Conservation (phyloP, 495 filamentous ascomycete species). For the Halenospora varia region DNA sequence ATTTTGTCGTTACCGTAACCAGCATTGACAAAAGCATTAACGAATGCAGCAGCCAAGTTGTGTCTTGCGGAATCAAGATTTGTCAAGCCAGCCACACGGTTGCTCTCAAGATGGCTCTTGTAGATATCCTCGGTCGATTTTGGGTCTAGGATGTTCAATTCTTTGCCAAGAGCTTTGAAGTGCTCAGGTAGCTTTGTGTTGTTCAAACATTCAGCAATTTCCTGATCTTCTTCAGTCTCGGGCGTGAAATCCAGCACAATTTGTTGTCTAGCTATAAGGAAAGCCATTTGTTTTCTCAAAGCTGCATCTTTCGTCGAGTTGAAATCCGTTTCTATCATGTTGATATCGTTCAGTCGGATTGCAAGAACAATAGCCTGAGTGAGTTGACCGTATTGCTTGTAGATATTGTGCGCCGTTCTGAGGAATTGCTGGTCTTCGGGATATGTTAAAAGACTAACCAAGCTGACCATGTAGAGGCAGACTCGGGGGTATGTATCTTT, state of each 20-base stretch:
- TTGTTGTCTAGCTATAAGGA: constrained; percentile 86
- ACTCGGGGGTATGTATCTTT: constrained; percentile 91
- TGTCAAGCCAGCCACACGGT: constrained; percentile 81
- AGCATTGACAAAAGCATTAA: constrained; percentile 94
- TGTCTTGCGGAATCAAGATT: constrained; percentile 93
- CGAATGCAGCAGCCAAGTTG: constrained; percentile 93
- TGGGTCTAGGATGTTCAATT: constrained; percentile 93
- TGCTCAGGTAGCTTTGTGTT: constrained; percentile 86
- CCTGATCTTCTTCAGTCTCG: constrained; percentile 63
- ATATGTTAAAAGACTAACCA: constrained; percentile 96
- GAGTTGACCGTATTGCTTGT: constrained; percentile 84
- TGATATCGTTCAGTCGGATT: constrained; percentile 83
- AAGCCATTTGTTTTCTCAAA: constrained; percentile 90
- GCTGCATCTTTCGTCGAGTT: constrained; percentile 73
- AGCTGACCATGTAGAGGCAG: constrained; percentile 97
- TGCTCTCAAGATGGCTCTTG: constrained; percentile 97
- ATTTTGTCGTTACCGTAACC: constrained; percentile 95
- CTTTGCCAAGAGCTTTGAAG: constrained; percentile 91
- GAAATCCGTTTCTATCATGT: constrained; percentile 76
- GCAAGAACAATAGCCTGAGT: constrained; percentile 91
- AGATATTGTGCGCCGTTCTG: constrained; percentile 83
- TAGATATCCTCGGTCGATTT: constrained; percentile 99
- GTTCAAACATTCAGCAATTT: constrained; percentile 75
- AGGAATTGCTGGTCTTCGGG: constrained; percentile 96
- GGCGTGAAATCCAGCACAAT: constrained; percentile 68